Conservation (phyloP, 495 filamentous ascomycete species). For the Pyrenula aspistea region DNA sequence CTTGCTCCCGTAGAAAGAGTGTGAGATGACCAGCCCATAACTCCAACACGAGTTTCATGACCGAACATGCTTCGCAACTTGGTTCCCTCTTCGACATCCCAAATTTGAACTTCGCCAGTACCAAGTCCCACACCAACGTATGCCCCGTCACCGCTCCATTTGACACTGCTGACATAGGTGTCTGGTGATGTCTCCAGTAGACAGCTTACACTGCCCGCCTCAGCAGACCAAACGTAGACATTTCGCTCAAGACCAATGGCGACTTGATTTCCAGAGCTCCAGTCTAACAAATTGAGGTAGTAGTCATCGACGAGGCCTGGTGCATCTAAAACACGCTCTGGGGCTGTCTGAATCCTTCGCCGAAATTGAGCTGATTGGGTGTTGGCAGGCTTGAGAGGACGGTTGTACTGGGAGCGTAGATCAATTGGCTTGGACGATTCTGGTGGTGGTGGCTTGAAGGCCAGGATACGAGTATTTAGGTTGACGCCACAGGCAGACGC, state of each 20-base stretch:
- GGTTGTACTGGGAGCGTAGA: constrained; percentile 93
- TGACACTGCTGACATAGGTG: constrained; percentile 95
- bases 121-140: constrained; percentile 94
- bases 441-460: constrained; percentile 93
- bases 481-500: constrained; percentile 87
- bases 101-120: constrained; percentile 95
- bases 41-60: constrained; percentile 90
- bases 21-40: constrained; percentile 98
- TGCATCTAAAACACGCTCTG: constrained; percentile 94
- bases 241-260: constrained; percentile 94
- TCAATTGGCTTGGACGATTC: constrained; percentile 98
- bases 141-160: constrained; percentile 95
- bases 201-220: constrained; percentile 74
- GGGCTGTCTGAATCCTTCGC: constrained; percentile 82
- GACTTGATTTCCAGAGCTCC: constrained; percentile 95
- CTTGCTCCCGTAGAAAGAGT: constrained; percentile 89
- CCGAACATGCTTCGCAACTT: constrained; percentile 98
- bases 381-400: constrained; percentile 71
- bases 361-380: constrained; percentile 69
- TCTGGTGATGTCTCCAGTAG: constrained; percentile 78
- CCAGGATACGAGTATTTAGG: constrained; percentile 89
- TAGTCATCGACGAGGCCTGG: constrained; percentile 95
- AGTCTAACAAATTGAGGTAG: constrained; percentile 96
- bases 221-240: constrained; percentile 99
- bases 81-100: constrained; percentile 90